These are phyloP conservation scores for Leishmania mexicana DNA, from an alignment of 208 protist species.

Conservation along the genomic window DNA sequence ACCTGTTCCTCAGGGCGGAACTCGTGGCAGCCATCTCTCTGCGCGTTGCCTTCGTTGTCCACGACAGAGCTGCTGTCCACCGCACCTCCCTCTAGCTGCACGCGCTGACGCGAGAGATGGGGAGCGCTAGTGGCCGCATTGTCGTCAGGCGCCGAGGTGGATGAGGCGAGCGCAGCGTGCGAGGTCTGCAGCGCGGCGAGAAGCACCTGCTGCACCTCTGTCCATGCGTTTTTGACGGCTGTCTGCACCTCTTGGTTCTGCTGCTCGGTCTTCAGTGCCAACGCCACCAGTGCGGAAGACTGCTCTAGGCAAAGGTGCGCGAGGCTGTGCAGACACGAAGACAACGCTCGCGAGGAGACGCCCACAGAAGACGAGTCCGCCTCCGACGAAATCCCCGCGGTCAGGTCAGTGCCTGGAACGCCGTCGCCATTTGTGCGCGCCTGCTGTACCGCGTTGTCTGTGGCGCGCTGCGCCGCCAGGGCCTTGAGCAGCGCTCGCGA, in stretches of 20 bases:
- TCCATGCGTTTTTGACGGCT: conserved; percentile 32
- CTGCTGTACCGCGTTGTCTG: conserved; percentile 6
- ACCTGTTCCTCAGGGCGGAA: conserved; percentile 27
- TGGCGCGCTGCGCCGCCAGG: conserved; percentile 21
- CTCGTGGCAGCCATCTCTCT: not conserved
- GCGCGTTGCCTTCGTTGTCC: not conserved
- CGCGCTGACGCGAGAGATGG: not conserved
- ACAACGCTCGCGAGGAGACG: conserved; percentile 13
- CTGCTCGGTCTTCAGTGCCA: conserved; percentile 23
- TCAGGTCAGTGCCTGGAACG: not conserved
- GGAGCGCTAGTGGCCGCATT: not conserved
- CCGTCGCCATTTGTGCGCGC: not conserved
- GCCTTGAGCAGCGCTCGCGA: conserved; percentile 24
- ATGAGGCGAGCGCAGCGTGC: conserved; percentile 1
- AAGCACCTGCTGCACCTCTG: conserved; percentile 28
- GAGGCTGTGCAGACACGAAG: conserved; percentile 28
- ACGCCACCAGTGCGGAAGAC: conserved; percentile 25
- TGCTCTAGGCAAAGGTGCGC: conserved; percentile 32
- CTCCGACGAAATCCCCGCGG: not conserved
- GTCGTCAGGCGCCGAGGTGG: not conserved
- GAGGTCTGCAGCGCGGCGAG: conserved; percentile 27
- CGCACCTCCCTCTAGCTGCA: not conserved
- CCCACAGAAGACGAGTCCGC: not conserved
- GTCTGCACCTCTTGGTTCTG: conserved; percentile 31
- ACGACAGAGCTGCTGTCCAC: not conserved